Evolutionary conservation across 2,329 filamentous ascomycete species (phyloP), one percentile per base, ranked within the genome.

Genomic region (Colletotrichum viniferum): DNA sequence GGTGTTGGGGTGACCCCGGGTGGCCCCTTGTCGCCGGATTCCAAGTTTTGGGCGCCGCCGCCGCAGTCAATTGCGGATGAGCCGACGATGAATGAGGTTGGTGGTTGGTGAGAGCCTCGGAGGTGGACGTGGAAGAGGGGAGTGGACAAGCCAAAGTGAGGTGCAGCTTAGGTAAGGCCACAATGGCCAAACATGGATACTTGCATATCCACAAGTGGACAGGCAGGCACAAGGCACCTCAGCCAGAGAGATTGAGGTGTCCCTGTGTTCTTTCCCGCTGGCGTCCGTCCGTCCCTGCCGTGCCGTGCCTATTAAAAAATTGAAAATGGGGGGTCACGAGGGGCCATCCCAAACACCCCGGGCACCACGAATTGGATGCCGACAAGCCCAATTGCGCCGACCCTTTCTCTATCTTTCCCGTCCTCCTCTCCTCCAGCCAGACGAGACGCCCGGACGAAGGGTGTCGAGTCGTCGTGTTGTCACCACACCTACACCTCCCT

Each of bases 241-340:
- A 21, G 38, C 5, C 18, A 30, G 38, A 21, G 55, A 26, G 34
- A 69, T 32, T 34, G 26, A 30, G 58, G 30, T 30, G 28, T n/a
- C n/a, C 28, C 56, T 18, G 26, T 55, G 61, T 30, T n/a, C 26
- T n/a, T 21, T 38, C 34, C 30, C 43, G 64, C 55, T 21, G 21
- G 30, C 12, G 18, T 26, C 16, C 58, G 18, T 26, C 16, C 58
- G 58, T 14, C 56, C 28, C 65, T 69, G 28, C 70, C 30, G 26
- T 73, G n/a, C 38, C 65, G 43, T 60, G 21, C 56, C 43, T 66
- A 65, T 28, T 30, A 43, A 58, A 69, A 71, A 60, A 64, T 43
- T 12, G 30, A 58, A 68, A 75, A 73, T 68, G 58, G 69, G 69
- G 73, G 63, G 73, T 75, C 73, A 69, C 73, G 73, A 75, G 73